These are phyloP conservation scores for Senecio squalidus DNA, from an alignment of 140 eudicot genomes.

Conservation along the genomic window DNA sequence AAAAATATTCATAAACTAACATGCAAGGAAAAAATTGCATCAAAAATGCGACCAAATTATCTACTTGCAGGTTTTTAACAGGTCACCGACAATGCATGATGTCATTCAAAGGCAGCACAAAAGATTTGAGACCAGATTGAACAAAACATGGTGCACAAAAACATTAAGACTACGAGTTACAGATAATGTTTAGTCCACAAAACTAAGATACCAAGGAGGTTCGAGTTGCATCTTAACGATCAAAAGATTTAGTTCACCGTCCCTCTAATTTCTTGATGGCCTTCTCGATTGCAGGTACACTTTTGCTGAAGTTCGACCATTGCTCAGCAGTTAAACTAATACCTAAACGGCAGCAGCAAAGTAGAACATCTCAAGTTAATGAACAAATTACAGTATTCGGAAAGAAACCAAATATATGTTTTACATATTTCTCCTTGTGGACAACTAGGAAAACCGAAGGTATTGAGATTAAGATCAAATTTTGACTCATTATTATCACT, in stretches of 20 bases:
- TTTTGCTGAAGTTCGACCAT: conserved; percentile 72
- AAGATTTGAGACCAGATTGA: too few relatives aligned
- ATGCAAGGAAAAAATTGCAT: too few relatives aligned
- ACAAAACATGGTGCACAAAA: conserved; percentile 19
- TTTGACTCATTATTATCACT: neutral
- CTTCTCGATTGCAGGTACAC: conserved; percentile 78
- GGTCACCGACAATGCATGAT: neutral
- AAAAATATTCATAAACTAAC: too few relatives aligned
- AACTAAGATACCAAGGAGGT: neutral
- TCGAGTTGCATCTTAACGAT: conserved; percentile 7
- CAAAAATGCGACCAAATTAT: conserved; percentile 1
- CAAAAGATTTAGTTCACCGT: conserved; percentile 21
- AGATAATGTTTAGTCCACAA: conserved; percentile 3
- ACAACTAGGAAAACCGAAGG: too few relatives aligned
- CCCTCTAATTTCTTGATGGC: conserved; percentile 80
- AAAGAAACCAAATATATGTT: neutral
- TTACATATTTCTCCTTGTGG: neutral
- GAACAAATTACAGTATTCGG: neutral
- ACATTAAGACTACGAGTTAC: too few relatives aligned
- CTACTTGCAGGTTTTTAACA: conserved; percentile 9
- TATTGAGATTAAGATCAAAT: too few relatives aligned
- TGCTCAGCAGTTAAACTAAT: conserved; percentile 87
- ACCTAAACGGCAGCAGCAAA: conserved; percentile 38
- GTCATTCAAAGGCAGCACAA: neutral
- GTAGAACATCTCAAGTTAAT: neutral